A percentile compares a stretch with the other conserved stretches of the same genome.
These are phyloP conservation scores for Sisymbrium irio DNA, from an alignment of 345 rosid species.

Conservation along the genomic window DNA sequence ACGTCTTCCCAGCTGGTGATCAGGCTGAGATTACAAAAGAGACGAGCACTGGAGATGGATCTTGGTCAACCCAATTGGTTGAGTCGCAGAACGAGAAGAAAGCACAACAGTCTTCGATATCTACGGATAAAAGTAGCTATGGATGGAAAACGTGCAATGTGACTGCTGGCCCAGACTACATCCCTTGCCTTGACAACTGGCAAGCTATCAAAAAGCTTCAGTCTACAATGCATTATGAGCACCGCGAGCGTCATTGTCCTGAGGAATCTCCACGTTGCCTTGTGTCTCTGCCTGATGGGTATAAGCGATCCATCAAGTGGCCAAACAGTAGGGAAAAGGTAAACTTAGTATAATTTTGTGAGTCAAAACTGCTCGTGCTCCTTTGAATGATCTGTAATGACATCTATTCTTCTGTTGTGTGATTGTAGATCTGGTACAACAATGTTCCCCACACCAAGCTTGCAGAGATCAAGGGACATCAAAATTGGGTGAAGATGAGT, in stretches of 20 bases:
- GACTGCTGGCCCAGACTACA: conserved; percentile 87
- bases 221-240: conserved; percentile 72
- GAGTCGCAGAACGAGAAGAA: conserved; percentile 87
- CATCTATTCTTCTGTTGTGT: conserved; percentile 8
- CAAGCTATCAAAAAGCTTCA: conserved; percentile 68
- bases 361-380: not conserved
- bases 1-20: conserved; percentile 38
- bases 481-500: conserved; percentile 76
- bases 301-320: conserved; percentile 67
- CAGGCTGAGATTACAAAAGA: conserved; percentile 61
- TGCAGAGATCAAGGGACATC: conserved; percentile 82
- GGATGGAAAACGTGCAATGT: conserved; percentile 82
- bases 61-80: conserved; percentile 65
- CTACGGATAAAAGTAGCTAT: conserved; percentile 36
- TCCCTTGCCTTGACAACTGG: conserved; percentile 94
- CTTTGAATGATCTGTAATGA: not conserved
- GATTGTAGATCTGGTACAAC: conserved; percentile 25
- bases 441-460: conserved; percentile 95
- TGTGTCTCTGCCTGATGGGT: conserved; percentile 80
- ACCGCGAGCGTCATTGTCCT: conserved; percentile 93
- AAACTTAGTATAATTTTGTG: not conserved
- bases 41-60: conserved; percentile 46
- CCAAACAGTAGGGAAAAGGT: conserved; percentile 90
- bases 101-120: conserved; percentile 35
- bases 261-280: conserved; percentile 76